Evolutionary conservation across 345 rosid genomes (phyloP).

Genomic region (Lumnitzera racemosa): DNA sequence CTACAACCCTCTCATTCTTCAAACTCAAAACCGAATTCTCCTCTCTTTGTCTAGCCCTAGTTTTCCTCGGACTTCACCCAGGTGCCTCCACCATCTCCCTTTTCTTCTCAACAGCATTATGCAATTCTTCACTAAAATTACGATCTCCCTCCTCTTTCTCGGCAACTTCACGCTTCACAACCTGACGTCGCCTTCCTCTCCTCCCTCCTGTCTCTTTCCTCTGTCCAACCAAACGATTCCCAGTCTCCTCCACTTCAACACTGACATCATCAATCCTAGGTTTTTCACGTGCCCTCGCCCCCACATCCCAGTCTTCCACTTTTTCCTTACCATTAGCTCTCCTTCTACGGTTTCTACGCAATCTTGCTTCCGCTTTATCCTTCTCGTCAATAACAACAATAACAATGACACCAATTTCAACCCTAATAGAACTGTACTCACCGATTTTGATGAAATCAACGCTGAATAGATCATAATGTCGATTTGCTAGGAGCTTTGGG

Average conservation of each 20-base stretch:
- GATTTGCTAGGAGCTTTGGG: conserved; percentile 25
- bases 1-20: background rate
- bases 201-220: conserved; percentile 8
- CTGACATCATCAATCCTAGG: background rate
- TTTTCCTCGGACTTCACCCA: conserved; percentile 12
- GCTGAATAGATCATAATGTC: conserved; percentile 33
- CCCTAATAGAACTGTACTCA: conserved; percentile 49
- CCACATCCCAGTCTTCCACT: background rate
- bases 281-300: background rate
- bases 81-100: conserved; percentile 7
- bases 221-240: conserved; percentile 9
- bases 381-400: conserved; percentile 8
- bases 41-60: conserved; percentile 11
- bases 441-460: conserved; percentile 75
- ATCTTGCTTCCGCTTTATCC: conserved; percentile 1
- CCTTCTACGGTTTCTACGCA: conserved; percentile 7
- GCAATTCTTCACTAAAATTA: background rate
- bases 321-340: background rate
- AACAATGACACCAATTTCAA: conserved; percentile 21
- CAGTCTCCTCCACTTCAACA: conserved; percentile 16
- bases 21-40: background rate
- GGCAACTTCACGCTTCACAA: conserved; percentile 18
- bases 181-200: conserved; percentile 22
- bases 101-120: background rate
- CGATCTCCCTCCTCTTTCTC: conserved; percentile 10